Base-by-base conservation (phyloP, 495 filamentous ascomycete species). In the Xylaria venustula region DNA sequence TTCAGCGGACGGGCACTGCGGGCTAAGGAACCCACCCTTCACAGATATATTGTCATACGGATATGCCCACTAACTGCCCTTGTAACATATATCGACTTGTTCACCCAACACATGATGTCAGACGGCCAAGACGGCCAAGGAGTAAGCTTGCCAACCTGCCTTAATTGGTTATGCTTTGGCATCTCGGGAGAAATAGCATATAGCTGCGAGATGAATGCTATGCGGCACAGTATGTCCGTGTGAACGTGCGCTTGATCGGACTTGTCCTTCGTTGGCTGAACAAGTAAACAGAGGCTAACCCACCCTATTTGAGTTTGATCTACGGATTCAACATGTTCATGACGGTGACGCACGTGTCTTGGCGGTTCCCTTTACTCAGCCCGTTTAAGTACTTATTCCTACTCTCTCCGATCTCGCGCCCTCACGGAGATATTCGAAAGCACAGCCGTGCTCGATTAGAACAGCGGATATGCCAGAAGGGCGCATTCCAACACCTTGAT, bases 111-210 rank as follows among this genome's bases (percentile, higher is more conserved):
- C 19, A 48, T 80, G 41, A 53, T 58, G 14, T 66, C 66, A 23
- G 58, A 66, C 2, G 54, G 57, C 25, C 5, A 53, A 5, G n/a
- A 48, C 9, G 48, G n/a, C n/a, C 42, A 37, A 44, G 61, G 30
- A 2, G 48, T 78, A 0, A 64, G 71, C 48, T 62, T 83, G 7
- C 52, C 59, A 0, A 61, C 68, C 37, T 80, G 77, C 78, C 75
- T 75, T 34, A 78, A 76, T 26, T 81, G 66, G 56, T 70, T 73
- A 1, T 75, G 75, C 8, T 79, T 84, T 36, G 81, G 82, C 49
- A 70, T 81, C n/a, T 44, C 58, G 15, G 58, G 34, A 0, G 58
- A 61, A 1, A 52, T 54, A 37, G 49, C 49, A 14, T 61, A 61
- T 19, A 61, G 20, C 26, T 20, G 36, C 15, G 25, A 45, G 12